Evolutionary conservation across 768 basidiomycete species (phyloP), one percentile per base, ranked within the genome.

Genomic region (Lactarius akahatsu): DNA sequence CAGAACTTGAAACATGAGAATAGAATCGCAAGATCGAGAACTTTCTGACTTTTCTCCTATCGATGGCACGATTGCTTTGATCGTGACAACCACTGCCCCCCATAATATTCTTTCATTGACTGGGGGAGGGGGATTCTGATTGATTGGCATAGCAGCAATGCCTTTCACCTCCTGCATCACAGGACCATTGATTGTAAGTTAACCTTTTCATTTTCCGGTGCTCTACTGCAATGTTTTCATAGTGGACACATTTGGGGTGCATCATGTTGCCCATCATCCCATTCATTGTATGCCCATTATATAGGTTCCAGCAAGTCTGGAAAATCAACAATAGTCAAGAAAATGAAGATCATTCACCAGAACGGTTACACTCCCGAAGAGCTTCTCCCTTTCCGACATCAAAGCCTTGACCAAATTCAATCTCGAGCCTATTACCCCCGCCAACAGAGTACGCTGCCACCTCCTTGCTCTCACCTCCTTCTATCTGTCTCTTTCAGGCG

Each of bases 341-440:
- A 98, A 77, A 97, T 98, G 95, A 97, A 96, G 82, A 96, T 98
- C 64, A 95, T 98, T 59, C 92, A 98, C 76, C 92, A 96, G 76
- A 87, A 89, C 68, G 96, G 96, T 15, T 98, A 94, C 78, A 85
- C 88, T 2, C 77, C 93, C 45, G 10, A 50, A 3, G 47, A 11
- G 32, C 45, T 47, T 34, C 80, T 88, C 66, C 81, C 85, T 3
- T 96, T 86, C 79, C 82, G 90, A 23, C 84, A 84, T 96, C 38
- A 80, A 88, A 45, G 93, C 92, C 38, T 90, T 96, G 87, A 83
- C 90, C 67, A 93, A 93, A 80, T 85, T 94, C 63, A 89, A 89
- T 41, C 80, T 94, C 28, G 91, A 95, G 69, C 92, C 89, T 41
- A 81, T 82, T 4, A 83, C 86, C 43, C 81, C 86, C 13, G 73